phyloP scores from a whole-genome alignment of 2,329 filamentous ascomycete genomes.

The Colletotrichum gigasporum region DNA sequence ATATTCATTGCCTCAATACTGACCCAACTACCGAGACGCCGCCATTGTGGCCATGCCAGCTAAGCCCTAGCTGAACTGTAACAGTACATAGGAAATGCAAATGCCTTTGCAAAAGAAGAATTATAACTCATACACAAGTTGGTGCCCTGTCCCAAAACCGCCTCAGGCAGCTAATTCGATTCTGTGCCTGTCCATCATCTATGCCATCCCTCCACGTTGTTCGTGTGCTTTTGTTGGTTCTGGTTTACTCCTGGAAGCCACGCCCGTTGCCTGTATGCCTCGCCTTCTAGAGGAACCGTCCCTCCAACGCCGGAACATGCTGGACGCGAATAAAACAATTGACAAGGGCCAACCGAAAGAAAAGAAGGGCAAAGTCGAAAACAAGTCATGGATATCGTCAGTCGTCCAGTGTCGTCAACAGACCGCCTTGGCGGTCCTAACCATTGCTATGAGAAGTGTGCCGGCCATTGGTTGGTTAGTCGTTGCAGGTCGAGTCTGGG shows the following conservation, averaged over 20 bases:
- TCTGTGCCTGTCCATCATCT: slow-evolving; percentile 18
- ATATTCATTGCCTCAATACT: slow-evolving; percentile 27
- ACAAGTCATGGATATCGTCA: slow-evolving; percentile 33
- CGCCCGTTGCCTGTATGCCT: slow-evolving; percentile 4
- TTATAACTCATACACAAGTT: slow-evolving; percentile 33
- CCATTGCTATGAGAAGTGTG: slow-evolving; percentile 18
- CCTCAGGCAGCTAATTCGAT: slow-evolving; percentile 11
- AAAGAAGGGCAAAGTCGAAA: slow-evolving; percentile 22
- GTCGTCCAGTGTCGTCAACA: slow-evolving; percentile 31
- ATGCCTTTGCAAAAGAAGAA: slow-evolving; percentile 31
- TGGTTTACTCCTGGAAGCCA: slow-evolving; percentile 23
- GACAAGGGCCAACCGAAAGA: slow-evolving; percentile 20
- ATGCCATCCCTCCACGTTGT: slow-evolving; percentile 14
- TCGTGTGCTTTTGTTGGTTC: slow-evolving; percentile 21
- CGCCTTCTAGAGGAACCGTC: slow-evolving; percentile 21
- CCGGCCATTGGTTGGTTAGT: slow-evolving; percentile 6
- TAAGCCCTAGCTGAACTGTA: slow-evolving; percentile 27
- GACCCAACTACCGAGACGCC: slow-evolving; percentile 21
- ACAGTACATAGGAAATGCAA: slow-evolving; percentile 32
- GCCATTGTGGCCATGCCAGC: slow-evolving; percentile 15
- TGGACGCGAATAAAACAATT: slow-evolving; percentile 20
- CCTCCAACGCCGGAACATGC: slow-evolving; percentile 33
- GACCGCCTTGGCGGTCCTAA: slow-evolving; percentile 21
- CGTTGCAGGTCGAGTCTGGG: slow-evolving; percentile 2
- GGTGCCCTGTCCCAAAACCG: slow-evolving; percentile 14